A percentile compares a stretch with the other conserved stretches of the same genome.
These are phyloP conservation scores for Kockovaella imperatae DNA, from an alignment of 768 basidiomycete species.

Conservation along the genomic window DNA sequence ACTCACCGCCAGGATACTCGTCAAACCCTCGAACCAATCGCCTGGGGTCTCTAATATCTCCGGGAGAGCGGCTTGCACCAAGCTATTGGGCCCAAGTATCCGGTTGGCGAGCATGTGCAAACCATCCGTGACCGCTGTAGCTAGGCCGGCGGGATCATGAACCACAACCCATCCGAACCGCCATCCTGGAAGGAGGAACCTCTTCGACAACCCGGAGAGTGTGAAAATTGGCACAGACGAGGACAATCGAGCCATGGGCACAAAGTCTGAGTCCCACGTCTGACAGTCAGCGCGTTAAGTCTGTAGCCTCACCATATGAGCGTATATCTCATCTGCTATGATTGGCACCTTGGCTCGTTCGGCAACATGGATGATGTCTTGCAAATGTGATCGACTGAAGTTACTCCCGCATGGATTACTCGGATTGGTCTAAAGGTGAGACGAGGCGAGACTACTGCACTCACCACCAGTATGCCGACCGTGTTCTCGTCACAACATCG, in stretches of 20 bases:
- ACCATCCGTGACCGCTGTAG: constrained; percentile 28
- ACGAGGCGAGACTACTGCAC: constrained; percentile 7
- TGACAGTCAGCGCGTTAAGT: constrained; percentile 1
- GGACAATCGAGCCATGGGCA: constrained; percentile 40
- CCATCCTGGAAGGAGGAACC: constrained; percentile 46
- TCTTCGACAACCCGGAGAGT: constrained; percentile 45
- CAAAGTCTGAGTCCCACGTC: constrained; percentile 42
- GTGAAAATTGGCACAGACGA: constrained; percentile 40
- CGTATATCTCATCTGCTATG: constrained; percentile 44
- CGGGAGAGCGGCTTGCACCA: constrained; percentile 36
- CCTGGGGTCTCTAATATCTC: constrained; percentile 28
- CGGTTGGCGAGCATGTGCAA: constrained; percentile 41
- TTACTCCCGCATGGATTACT: constrained; percentile 46
- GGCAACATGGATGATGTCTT: constrained; percentile 37
- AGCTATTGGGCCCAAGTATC: constrained; percentile 43
- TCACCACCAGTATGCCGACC: constrained; percentile 39
- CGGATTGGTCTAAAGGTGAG: constrained; percentile 40
- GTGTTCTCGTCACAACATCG: constrained; percentile 44
- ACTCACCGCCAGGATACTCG: constrained; percentile 33
- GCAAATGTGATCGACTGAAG: constrained; percentile 35
- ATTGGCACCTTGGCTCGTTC: constrained; percentile 38
- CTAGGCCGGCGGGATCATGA: constrained; percentile 42
- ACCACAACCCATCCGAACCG: constrained; percentile 44
- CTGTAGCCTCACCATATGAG: constrained; percentile 31
- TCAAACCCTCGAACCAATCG: constrained; percentile 34